Percentiles rank a stretch among this genome's conserved stretches.
phyloP scores from a whole-genome alignment of 106 monocot genomes.

The Gastrodia elata region DNA sequence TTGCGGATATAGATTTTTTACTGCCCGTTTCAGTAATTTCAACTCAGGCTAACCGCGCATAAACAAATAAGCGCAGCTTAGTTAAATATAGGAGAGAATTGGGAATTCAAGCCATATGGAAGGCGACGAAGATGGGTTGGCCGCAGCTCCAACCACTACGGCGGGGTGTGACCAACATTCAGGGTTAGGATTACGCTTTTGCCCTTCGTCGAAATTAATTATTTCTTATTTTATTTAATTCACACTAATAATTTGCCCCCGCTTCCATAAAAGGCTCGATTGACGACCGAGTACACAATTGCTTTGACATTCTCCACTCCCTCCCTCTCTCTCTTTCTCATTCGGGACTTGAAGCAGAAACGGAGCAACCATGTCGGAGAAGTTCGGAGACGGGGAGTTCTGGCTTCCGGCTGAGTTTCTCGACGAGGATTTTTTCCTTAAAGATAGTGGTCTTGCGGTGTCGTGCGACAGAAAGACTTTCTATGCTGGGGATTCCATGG shows the following conservation, averaged over 20 bases:
- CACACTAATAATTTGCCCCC: background rate
- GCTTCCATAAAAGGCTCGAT: background rate
- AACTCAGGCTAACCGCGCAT: too few relatives aligned
- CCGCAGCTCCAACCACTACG: constrained; percentile 44
- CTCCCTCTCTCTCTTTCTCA: background rate
- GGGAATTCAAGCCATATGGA: constrained; percentile 5
- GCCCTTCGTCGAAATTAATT: background rate
- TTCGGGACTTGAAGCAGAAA: background rate
- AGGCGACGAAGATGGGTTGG: background rate
- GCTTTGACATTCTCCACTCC: background rate
- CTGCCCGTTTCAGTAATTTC: background rate
- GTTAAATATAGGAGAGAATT: background rate
- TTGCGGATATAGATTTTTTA: background rate
- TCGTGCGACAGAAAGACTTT: background rate
- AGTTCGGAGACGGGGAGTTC: background rate
- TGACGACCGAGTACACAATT: background rate
- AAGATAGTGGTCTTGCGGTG: background rate
- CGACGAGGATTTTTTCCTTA: constrained; percentile 2
- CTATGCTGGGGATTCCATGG: constrained; percentile 11
- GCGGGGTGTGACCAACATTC: constrained; percentile 15
- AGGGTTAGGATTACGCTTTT: background rate
- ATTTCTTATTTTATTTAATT: background rate
- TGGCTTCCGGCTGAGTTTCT: constrained; percentile 6
- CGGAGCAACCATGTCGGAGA: background rate
- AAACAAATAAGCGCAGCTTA: too few relatives aligned